Evolutionary conservation across 495 filamentous ascomycete species (phyloP).

Genomic region (Hyaloscypha finlandica): DNA sequence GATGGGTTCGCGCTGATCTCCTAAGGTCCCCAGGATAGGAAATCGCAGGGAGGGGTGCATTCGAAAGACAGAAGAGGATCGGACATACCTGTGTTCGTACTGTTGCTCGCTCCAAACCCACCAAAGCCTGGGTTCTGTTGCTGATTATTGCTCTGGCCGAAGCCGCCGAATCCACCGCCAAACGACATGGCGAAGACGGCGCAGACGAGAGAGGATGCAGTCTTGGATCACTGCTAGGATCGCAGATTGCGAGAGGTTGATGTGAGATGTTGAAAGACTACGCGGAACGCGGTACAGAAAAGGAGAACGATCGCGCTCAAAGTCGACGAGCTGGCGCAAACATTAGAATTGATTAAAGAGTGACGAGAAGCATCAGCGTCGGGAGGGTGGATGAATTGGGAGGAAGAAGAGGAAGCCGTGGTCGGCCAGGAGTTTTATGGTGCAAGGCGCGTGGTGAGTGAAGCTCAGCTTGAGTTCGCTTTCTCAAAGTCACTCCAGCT

Average conservation of each 20-base stretch:
- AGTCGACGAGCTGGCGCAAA: slow-evolving; percentile 18
- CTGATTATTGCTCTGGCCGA: slow-evolving; percentile 57
- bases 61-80: slow-evolving; percentile 36
- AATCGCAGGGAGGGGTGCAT: slow-evolving; percentile 19
- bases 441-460: slow-evolving; percentile 4
- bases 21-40: slow-evolving; percentile 10
- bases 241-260: slow-evolving; percentile 10
- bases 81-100: slow-evolving; percentile 48
- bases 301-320: slow-evolving; percentile 28
- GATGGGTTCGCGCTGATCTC: slow-evolving; percentile 29
- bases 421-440: slow-evolving; percentile 15
- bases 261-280: slow-evolving; percentile 4
- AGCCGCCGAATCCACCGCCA: slow-evolving; percentile 48
- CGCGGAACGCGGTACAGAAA: slow-evolving; percentile 31
- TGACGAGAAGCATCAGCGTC: slow-evolving; percentile 26
- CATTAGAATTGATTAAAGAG: slow-evolving; percentile 31
- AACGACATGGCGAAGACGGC: slow-evolving; percentile 45
- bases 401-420: slow-evolving; percentile 10
- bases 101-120: slow-evolving; percentile 38
- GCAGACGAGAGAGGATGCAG: slow-evolving; percentile 5
- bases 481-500: neutral
- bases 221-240: slow-evolving; percentile 7
- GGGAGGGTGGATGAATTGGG: slow-evolving; percentile 8
- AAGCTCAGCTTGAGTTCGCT: neutral
- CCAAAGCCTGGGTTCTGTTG: slow-evolving; percentile 56